Evolutionary conservation across 306 rosid species (phyloP), one percentile per base, ranked within the genome.

Genomic region (Rosa persica): DNA sequence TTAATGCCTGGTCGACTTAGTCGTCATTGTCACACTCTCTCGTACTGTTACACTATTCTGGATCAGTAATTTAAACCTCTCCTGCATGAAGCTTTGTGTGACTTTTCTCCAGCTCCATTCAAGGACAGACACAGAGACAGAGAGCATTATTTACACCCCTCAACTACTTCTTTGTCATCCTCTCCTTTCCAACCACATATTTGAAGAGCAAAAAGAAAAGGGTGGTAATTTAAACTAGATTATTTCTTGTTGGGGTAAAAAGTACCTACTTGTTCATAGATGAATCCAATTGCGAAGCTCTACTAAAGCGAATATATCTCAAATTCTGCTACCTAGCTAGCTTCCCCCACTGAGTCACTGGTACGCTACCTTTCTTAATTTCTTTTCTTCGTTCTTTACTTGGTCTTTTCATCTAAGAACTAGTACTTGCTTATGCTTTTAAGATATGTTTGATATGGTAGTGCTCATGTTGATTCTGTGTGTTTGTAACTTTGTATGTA

Each of bases 151-250:
- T 48, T 43, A 25, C 76, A 58, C 43, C 73, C 46, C 30, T 54
- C 81, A 67, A 68, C 86, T 5, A 67, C 67, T 66, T 23, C 3
- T 64, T 4, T 46, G 1, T 38, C n/a, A 47, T 44, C 15, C 76
- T 67, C 51, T 78, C 48, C 3, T 46, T 72, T 54, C 44, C 17
- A 72, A 43, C 79, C 74, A 55, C 79, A 42, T 23, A 60, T 79
- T 77, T 62, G 61, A 44, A 43, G 17, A 11, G 30, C 49, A 44
- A 5, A 64, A 23, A 19, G 12, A 6, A 25, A 75, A 30, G 57
- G 44, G 23, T 23, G 12, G 17, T 15, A 47, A 23, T 23, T 25
- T 15, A 8, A 44, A 6, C 25, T 4, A 72, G 77, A 58, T 60
- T 22, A 22, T 39, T 46, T 20, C 12, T 36, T 44, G 22, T 5